Conservation (phyloP, 2,329 filamentous ascomycete genomes). For the Exophiala spinifera region DNA sequence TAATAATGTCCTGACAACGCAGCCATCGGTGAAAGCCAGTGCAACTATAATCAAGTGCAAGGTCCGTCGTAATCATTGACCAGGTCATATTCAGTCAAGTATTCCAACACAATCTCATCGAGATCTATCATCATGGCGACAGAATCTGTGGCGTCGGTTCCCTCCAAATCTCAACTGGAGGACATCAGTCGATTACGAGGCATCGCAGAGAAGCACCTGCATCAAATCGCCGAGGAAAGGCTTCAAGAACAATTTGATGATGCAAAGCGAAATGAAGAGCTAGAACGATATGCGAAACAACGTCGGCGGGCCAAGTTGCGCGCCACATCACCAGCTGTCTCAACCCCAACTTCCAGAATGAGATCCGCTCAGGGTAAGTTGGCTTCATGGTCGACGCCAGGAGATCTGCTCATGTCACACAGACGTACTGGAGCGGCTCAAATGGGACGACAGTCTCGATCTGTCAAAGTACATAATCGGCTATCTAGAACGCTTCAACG, state of each 20-base stretch:
- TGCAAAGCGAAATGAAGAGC: conserved; percentile 8
- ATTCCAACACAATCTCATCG: no score
- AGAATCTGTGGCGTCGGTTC: background rate
- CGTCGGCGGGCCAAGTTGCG: conserved; percentile 6
- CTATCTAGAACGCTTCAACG: conserved; percentile 54
- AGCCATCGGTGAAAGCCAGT: no score
- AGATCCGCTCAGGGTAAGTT: conserved; percentile 23
- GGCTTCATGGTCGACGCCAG: background rate
- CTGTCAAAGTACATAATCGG: conserved; percentile 49
- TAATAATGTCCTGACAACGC: no score
- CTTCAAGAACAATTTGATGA: conserved; percentile 14
- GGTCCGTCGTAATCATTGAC: no score
- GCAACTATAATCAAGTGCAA: no score
- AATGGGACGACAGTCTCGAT: conserved; percentile 49
- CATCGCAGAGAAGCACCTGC: conserved; percentile 20
- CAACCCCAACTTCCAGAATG: conserved; percentile 15
- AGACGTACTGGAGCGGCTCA: conserved; percentile 49
- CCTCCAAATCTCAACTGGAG: background rate
- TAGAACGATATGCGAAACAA: conserved; percentile 20
- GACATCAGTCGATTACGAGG: conserved; percentile 10
- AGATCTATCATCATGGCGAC: no score
- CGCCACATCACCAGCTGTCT: background rate
- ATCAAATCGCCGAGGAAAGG: conserved; percentile 17
- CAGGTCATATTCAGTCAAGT: no score
- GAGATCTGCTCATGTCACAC: background rate